These are phyloP conservation scores for Xylogone sp. DNA, from an alignment of 2,329 filamentous ascomycete genomes.

Conservation along the genomic window DNA sequence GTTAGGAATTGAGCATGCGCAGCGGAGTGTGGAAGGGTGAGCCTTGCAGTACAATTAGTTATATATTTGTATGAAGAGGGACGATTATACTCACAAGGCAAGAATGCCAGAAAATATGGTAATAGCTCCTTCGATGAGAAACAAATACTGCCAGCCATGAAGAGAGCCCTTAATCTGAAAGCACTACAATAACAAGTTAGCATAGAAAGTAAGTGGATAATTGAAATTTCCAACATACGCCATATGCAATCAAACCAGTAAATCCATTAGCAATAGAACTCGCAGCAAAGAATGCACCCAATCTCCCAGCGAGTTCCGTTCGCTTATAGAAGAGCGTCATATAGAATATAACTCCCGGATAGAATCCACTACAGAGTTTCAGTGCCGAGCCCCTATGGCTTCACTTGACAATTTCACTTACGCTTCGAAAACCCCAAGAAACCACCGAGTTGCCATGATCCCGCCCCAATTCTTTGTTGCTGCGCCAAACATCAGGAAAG, in stretches of 20 bases:
- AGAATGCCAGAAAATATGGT: constrained; percentile 29
- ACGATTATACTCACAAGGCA: constrained; percentile 18
- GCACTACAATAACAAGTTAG: constrained; percentile 46
- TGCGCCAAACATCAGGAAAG: background rate
- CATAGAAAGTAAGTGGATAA: constrained; percentile 41
- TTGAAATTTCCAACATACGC: constrained; percentile 7
- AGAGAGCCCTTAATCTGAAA: constrained; percentile 52
- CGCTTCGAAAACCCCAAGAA: constrained; percentile 46
- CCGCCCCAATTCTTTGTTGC: constrained; percentile 58
- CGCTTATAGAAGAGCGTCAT: constrained; percentile 66
- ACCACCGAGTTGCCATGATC: constrained; percentile 65
- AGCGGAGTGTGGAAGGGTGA: background rate
- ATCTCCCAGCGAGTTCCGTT: constrained; percentile 64
- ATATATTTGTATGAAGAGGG: background rate
- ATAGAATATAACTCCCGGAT: constrained; percentile 59
- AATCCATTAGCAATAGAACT: constrained; percentile 70
- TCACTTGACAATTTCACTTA: constrained; percentile 1
- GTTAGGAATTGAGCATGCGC: background rate
- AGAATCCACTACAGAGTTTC: constrained; percentile 64
- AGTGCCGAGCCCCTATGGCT: constrained; percentile 4
- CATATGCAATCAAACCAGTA: constrained; percentile 32
- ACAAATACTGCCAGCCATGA: constrained; percentile 48
- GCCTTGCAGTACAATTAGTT: background rate
- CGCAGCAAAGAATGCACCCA: constrained; percentile 73
- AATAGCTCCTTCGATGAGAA: constrained; percentile 39